Percentiles rank a stretch among this genome's conserved stretches.
phyloP scores from a whole-genome alignment of 495 filamentous ascomycete species.

The Aspergillus bridgeri region DNA sequence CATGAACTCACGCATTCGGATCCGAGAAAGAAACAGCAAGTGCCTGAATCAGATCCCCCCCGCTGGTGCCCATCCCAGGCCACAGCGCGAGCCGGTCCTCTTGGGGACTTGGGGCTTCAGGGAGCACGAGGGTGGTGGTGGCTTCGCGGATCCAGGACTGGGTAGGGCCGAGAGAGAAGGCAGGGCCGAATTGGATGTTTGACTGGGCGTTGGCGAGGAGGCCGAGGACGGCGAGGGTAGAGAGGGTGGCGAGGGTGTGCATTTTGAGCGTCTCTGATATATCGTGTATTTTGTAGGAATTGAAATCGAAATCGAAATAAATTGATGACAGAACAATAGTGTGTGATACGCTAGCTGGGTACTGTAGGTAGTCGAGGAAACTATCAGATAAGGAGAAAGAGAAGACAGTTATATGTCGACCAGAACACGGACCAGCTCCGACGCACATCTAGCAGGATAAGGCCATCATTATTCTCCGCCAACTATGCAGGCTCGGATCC shows the following conservation, averaged over 20 bases:
- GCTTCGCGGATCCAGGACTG: slow-evolving; percentile 35
- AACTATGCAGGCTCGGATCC: no score
- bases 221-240: slow-evolving; percentile 13
- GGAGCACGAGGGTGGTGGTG: slow-evolving; percentile 31
- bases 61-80: slow-evolving; percentile 38
- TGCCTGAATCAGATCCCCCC: slow-evolving; percentile 38
- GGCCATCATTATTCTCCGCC: no score
- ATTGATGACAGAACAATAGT: no score
- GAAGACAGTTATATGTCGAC: not conserved
- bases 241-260: slow-evolving; percentile 7
- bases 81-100: slow-evolving; percentile 32
- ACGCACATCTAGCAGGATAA: no score
- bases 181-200: slow-evolving; percentile 30
- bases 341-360: no score
- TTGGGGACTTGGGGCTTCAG: slow-evolving; percentile 25
- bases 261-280: slow-evolving; percentile 7
- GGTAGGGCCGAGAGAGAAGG: slow-evolving; percentile 33
- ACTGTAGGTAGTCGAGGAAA: no score
- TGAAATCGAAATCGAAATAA: not conserved
- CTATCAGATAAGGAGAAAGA: not conserved
- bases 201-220: slow-evolving; percentile 16
- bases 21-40: slow-evolving; percentile 32
- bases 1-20: slow-evolving; percentile 22
- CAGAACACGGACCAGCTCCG: not conserved
- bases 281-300: no score